Evolutionary conservation across 2,329 filamentous ascomycete species (phyloP).

Genomic region (Apiospora arundinis): DNA sequence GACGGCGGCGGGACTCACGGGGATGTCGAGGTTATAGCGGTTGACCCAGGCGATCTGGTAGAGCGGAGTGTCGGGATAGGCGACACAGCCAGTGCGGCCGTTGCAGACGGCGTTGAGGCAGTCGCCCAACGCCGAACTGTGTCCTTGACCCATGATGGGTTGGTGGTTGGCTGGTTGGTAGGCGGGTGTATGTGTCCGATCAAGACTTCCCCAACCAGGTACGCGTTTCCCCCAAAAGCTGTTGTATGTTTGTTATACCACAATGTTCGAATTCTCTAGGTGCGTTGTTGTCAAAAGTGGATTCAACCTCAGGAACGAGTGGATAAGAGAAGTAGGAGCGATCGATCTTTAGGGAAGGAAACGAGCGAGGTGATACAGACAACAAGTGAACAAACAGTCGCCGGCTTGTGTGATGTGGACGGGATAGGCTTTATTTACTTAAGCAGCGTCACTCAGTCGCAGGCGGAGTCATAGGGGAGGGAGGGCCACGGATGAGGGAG

Average conservation of each 20-base stretch:
- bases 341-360: background rate
- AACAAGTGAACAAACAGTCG: background rate
- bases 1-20: conserved; percentile 60
- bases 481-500: background rate
- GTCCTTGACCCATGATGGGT: conserved; percentile 49
- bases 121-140: conserved; percentile 47
- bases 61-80: conserved; percentile 49
- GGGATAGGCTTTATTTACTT: background rate
- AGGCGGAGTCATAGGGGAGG: background rate
- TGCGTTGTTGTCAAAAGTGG: background rate
- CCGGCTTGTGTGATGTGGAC: background rate
- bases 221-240: background rate
- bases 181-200: background rate
- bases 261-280: background rate
- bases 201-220: background rate
- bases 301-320: background rate
- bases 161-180: background rate
- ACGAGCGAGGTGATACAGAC: background rate
- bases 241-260: background rate
- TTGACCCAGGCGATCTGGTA: conserved; percentile 58
- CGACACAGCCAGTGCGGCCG: conserved; percentile 53
- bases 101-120: conserved; percentile 56
- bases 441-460: background rate
- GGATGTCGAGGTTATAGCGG: conserved; percentile 58
- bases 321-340: background rate